These are phyloP conservation scores for Tricholoma sp. DNA, from an alignment of 768 basidiomycete genomes.

Conservation along the genomic window DNA sequence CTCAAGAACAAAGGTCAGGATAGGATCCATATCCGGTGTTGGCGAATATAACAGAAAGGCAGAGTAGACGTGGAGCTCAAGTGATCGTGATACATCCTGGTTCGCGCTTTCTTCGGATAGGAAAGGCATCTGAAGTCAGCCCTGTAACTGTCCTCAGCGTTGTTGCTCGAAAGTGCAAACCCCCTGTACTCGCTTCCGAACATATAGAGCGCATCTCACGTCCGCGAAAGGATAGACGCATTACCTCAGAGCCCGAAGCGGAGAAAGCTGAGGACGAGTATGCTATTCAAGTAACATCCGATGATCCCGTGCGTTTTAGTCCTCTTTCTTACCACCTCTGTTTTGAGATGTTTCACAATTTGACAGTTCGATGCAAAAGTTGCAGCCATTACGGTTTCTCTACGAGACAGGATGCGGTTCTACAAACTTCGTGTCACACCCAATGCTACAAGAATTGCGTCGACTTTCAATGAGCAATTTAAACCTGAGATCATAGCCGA, in stretches of 20 bases:
- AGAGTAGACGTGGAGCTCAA: constrained; percentile 65
- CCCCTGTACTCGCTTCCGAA: constrained; percentile 34
- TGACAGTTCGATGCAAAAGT: constrained; percentile 73
- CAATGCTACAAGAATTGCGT: constrained; percentile 64
- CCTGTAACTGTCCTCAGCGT: constrained; percentile 67
- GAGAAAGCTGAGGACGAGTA: constrained; percentile 44
- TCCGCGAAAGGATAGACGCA: constrained; percentile 36
- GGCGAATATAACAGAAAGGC: constrained; percentile 22
- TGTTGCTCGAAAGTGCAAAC: constrained; percentile 60
- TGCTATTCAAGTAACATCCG: constrained; percentile 33
- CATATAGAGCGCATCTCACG: constrained; percentile 51
- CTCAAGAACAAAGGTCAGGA: constrained; percentile 45
- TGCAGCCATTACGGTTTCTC: constrained; percentile 60
- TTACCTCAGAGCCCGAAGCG: constrained; percentile 12
- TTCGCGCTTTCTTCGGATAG: constrained; percentile 67
- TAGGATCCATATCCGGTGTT: background rate
- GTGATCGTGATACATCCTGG: constrained; percentile 79
- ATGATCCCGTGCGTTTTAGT: constrained; percentile 55
- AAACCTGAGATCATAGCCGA: constrained; percentile 84
- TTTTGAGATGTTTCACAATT: background rate
- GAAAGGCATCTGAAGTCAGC: constrained; percentile 71
- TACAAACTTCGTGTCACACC: constrained; percentile 77
- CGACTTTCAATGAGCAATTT: constrained; percentile 78
- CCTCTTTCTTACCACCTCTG: background rate
- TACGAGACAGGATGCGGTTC: constrained; percentile 81